Base-by-base conservation (phyloP, 805 yeast genomes). In the Candida montana region DNA sequence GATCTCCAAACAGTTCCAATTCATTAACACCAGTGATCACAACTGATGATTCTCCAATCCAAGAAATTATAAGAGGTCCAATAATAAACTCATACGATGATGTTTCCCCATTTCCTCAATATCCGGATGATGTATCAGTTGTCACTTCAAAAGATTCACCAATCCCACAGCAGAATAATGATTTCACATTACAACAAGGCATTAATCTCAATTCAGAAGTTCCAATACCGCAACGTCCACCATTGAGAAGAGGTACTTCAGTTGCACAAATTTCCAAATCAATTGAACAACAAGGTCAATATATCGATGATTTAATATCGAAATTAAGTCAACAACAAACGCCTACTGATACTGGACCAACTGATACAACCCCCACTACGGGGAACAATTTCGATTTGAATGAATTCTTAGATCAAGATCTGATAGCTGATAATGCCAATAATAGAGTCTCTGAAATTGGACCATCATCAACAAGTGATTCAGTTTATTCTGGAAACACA, bases 251-350 rank as follows among this genome's bases (percentile, higher is more conserved):
- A 20, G 30, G n/a, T 2, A 20, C 31, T 7, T 36, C 44, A 5
- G 38, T 41, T 12, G 33, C 53, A 26, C 50, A 45, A 5, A 37
- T 56, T 5, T 39, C 56, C 2, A 46, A 45, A 32, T 41, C 57
- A 2, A 51, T 57, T 34, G 58, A 53, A 17, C 51, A 50, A 34
- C 59, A 57, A 30, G 61, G 53, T 1, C 52, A 50, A 17, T 47
- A 48, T 8, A 51, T 57, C n/a, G 51, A 57, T 32, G 59, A 57
- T 20, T 38, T 57, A 17, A 52, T 57, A 3, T 18, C 49, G 2
- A 36, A 48, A 26, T 27, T 56, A 1, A 53, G 49, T 19, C 39
- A 37, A 8, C 44, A 43, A 9, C 47, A 46, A 32, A 34, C 11
- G 7, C 36, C 32, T 2, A 33, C 33, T 13, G 23, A 23, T 3